Percentiles rank a stretch among this genome's conserved stretches.
These are phyloP conservation scores for Plenodomus biglobosus DNA, from an alignment of 2,329 filamentous ascomycete genomes.

Conservation along the genomic window DNA sequence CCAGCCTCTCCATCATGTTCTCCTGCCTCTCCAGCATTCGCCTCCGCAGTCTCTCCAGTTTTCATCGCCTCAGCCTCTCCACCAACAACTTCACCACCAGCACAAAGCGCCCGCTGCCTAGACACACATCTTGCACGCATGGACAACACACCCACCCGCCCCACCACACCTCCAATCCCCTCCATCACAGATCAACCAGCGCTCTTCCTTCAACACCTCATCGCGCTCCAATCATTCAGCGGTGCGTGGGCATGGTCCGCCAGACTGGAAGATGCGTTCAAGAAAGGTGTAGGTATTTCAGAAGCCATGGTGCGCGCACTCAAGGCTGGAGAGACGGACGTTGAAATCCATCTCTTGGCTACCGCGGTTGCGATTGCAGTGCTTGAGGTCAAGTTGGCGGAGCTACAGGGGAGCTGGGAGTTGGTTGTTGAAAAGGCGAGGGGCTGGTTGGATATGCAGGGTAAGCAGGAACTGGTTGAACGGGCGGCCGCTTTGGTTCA, in stretches of 20 bases:
- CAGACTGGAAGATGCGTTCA: slow-evolving; percentile 24
- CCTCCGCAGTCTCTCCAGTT: too few relatives aligned
- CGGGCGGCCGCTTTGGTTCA: neutral
- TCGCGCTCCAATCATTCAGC: slow-evolving; percentile 58
- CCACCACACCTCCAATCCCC: slow-evolving; percentile 1
- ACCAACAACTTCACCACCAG: too few relatives aligned
- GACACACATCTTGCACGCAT: too few relatives aligned
- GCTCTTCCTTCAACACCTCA: slow-evolving; percentile 48
- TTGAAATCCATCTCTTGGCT: slow-evolving; percentile 21
- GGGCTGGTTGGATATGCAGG: slow-evolving; percentile 38
- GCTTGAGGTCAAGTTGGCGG: slow-evolving; percentile 51
- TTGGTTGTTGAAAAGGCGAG: slow-evolving; percentile 64
- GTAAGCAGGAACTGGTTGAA: slow-evolving; percentile 2
- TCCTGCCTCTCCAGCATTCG: too few relatives aligned
- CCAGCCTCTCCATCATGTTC: too few relatives aligned
- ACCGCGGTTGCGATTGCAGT: slow-evolving; percentile 53
- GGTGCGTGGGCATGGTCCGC: slow-evolving; percentile 54
- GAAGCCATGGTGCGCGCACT: neutral
- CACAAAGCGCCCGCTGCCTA: too few relatives aligned
- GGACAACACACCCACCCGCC: neutral
- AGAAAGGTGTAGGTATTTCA: slow-evolving; percentile 8
- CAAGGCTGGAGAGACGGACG: slow-evolving; percentile 3
- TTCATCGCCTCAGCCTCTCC: too few relatives aligned
- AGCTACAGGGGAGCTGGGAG: slow-evolving; percentile 62
- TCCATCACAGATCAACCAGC: slow-evolving; percentile 17